Evolutionary conservation across 352 stramenopile species (phyloP), one percentile per base, ranked within the genome.

Genomic region (Sclerospora graminicola): DNA sequence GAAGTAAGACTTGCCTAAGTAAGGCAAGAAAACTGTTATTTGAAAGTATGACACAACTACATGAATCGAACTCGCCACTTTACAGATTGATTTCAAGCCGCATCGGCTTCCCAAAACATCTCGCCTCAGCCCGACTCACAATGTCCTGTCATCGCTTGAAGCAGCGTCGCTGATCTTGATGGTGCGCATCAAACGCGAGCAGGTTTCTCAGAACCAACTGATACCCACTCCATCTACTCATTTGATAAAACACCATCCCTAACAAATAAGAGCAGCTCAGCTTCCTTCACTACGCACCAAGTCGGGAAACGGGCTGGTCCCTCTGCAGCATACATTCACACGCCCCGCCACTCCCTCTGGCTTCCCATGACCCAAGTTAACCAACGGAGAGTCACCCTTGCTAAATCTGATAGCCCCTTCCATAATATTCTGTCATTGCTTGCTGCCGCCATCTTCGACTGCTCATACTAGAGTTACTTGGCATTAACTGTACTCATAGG

Each of bases 401-500:
- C 43, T 60, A 15, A 34, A 50, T 53, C 37, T 54, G 33, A 54
- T 51, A 55, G 54, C 44, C 57, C 35, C 35, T 55, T 58, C 40
- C 41, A 52, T 54, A 35, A 27, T 57, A n/a, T 39, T 45, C 36
- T 36, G 29, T 49, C 30, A 26, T 50, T n/a, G n/a, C n/a, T n/a
- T n/a, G n/a, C 11, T 50, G 26, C 29, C 24, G 44, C 40, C 35
- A 41, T 20, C 47, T 47, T 51, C 36, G 37, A 60, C 43, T 51
- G 45, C 63, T 42, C 53, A 68, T 65, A 68, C 37, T 33, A 48
- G 30, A 52, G 34, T 64, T 90, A 90, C 66, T 90, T 90, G 68
- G 78, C 78, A 69, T 90, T 90, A 43, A 90, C 78, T 61, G 78
- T 78, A 72, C 78, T 85, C 75, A 90, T 85, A 40, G 78, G 76